Conservation (phyloP, 805 yeast genomes). For the Scheffersomyces stipitis region DNA sequence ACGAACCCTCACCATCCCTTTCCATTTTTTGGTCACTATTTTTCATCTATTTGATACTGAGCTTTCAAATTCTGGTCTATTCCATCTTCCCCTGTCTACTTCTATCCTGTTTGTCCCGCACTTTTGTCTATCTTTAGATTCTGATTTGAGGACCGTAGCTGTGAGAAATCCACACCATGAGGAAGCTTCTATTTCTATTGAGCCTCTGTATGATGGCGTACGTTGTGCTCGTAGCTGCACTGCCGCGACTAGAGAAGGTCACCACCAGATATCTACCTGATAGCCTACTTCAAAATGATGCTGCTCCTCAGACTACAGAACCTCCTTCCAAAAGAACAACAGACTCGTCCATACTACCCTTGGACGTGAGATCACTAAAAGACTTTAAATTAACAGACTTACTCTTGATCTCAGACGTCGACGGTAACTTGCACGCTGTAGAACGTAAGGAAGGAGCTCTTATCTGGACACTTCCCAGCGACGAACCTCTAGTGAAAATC, state of each 20-base stretch:
- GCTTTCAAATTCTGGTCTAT: too few relatives aligned
- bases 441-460: constrained; percentile 72
- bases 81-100: too few relatives aligned
- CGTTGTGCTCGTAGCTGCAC: constrained; percentile 8
- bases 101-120: too few relatives aligned
- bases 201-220: too few relatives aligned
- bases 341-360: constrained; percentile 26
- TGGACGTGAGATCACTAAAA: constrained; percentile 38
- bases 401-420: constrained; percentile 74
- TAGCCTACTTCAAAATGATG: constrained; percentile 4
- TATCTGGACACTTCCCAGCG: constrained; percentile 73
- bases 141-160: too few relatives aligned
- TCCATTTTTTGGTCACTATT: too few relatives aligned
- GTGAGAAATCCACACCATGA: too few relatives aligned
- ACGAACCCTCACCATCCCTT: too few relatives aligned
- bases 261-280: constrained; percentile 8
- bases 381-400: constrained; percentile 57
- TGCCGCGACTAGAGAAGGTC: constrained; percentile 22
- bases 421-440: constrained; percentile 83
- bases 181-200: too few relatives aligned
- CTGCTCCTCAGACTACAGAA: constrained; percentile 1
- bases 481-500: constrained; percentile 58
- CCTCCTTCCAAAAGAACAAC: constrained; percentile 2
- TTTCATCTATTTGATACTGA: too few relatives aligned
- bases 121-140: too few relatives aligned